These are phyloP conservation scores for Cystobasidiopsis lactophilus DNA, from an alignment of 768 basidiomycete species.

Conservation along the genomic window DNA sequence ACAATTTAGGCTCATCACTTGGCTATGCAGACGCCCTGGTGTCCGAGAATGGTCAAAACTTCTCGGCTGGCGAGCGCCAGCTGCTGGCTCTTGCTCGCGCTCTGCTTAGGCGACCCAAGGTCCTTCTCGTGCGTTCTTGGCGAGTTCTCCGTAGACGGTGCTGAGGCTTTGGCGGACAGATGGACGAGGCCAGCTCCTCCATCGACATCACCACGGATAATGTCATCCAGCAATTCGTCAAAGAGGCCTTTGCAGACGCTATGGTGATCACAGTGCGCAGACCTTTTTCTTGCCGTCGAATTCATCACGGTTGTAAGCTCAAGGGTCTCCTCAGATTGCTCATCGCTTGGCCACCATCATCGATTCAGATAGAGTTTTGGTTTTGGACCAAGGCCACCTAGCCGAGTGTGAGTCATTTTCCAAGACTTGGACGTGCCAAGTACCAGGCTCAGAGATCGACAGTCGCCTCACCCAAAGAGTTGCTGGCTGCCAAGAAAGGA, in stretches of 20 bases:
- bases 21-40: conserved; percentile 2
- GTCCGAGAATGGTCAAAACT: conserved; percentile 11
- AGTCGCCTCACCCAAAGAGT: too few species aligned
- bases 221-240: conserved; percentile 46
- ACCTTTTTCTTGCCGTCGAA: too few species aligned
- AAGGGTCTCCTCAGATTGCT: too few species aligned
- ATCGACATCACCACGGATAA: conserved; percentile 11
- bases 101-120: conserved; percentile 12
- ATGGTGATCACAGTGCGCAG: conserved; percentile 44
- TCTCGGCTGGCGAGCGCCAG: conserved; percentile 14
- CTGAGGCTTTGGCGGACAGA: neutral
- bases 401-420: too few species aligned
- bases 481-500: too few species aligned
- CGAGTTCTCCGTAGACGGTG: neutral
- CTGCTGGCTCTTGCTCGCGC: conserved; percentile 20
- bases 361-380: neutral
- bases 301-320: too few species aligned
- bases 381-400: neutral
- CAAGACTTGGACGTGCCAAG: too few species aligned
- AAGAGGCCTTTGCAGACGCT: conserved; percentile 40
- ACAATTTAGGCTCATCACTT: neutral
- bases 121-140: conserved; percentile 13
- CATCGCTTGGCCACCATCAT: conserved; percentile 30
- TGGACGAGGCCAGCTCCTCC: conserved; percentile 10
- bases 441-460: too few species aligned